Base-by-base conservation (phyloP, 2,329 filamentous ascomycete species). In the Monosporascus sp. region DNA sequence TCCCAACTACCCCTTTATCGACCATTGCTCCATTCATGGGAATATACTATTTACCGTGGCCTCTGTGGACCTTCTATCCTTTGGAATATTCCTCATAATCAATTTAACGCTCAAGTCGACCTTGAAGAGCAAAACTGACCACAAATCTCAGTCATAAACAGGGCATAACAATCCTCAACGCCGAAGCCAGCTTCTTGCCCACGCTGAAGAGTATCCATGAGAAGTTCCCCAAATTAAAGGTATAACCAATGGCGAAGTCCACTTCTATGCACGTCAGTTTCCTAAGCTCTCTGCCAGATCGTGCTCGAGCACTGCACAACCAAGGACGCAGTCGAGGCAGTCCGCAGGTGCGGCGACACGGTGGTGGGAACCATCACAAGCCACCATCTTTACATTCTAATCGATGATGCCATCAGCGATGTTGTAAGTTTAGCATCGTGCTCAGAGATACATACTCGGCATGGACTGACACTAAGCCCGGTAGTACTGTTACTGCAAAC, bases 401-500 rank as follows among this genome's bases (percentile, higher is more conserved):
- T 86, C 46, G 84, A 88, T 62, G 43, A 46, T 17, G 43, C 43
- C n/a, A 46, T 46, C 9, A 46, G 43, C 43, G 43, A 46, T 5
- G 43, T 46, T 22, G 43, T 46, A 22, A 46, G 43, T 31, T 3
- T 49, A 18, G 6, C 5, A 9, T 43, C 40, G 18, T 24, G 9
- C 11, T 20, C 18, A 24, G 9, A 20, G 17, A 14, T 20, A 43
- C 40, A 8, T 26, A 24, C 11, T 31, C 43, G 31, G 20, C 40
- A 47, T 37, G 26, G 80, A 85, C 62, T 84, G 81, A 76, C 43
- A 22, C 22, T 28, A 28, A 6, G 20, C 7, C 14, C 14, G 15
- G 14, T 31, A 46, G 43, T 84, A 87, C 68, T 82, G 78, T 66
- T 89, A 87, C 74, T 89, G 86, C 75, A 89, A 89, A 68, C 86